Evolutionary conservation across 352 stramenopile genomes (phyloP).

Genomic region (Thalassiosira hispida): DNA sequence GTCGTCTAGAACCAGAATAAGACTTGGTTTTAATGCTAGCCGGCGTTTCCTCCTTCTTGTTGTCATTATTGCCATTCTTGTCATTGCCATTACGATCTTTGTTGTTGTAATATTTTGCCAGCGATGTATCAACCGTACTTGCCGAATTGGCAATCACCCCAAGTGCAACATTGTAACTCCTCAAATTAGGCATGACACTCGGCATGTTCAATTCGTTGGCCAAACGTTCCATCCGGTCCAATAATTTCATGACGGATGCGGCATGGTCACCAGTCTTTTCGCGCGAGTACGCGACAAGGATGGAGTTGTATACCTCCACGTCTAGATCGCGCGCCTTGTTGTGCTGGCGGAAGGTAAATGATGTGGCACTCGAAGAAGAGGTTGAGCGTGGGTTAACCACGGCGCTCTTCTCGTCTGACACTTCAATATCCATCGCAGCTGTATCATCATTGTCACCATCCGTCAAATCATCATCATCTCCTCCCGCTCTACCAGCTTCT

Average conservation of each 20-base stretch:
- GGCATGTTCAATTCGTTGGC: conserved; percentile 60
- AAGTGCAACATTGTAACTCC: conserved; percentile 55
- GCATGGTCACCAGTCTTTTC: conserved; percentile 47
- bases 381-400: no score
- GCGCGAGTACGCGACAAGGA: conserved; percentile 45
- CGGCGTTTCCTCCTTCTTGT: neutral
- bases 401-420: no score
- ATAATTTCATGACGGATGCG: conserved; percentile 49
- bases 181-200: conserved; percentile 51
- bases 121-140: conserved; percentile 22
- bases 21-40: neutral
- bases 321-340: conserved; percentile 59
- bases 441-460: conserved; percentile 18
- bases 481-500: neutral
- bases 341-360: conserved; percentile 34
- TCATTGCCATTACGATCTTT: neutral
- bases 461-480: conserved; percentile 16
- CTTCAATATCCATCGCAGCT: neutral
- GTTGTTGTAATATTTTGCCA: conserved; percentile 46
- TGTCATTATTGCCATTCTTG: neutral
- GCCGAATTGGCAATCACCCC: conserved; percentile 55
- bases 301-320: conserved; percentile 60
- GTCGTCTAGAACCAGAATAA: neutral
- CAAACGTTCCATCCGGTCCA: conserved; percentile 71
- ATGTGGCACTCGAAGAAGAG: no score